phyloP scores from a whole-genome alignment of 2,329 filamentous ascomycete genomes.

The Fusarium ambrosium region DNA sequence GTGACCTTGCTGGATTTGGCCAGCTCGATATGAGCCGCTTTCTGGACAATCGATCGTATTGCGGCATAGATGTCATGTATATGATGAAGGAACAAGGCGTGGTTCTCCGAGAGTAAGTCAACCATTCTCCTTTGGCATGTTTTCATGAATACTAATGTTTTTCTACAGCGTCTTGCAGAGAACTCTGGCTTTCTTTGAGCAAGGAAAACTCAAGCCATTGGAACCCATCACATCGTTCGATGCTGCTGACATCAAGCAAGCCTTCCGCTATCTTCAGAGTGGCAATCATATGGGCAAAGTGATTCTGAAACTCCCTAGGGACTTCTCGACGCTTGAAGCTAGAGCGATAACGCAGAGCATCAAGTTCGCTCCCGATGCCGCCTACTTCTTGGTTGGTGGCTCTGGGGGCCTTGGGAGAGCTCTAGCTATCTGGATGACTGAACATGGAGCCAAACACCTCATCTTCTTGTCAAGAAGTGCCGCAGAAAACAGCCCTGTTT shows the following conservation, averaged over 20 bases:
- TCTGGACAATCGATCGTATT: slow-evolving; percentile 36
- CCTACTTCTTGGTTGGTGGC: slow-evolving; percentile 45
- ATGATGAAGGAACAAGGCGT: slow-evolving; percentile 5
- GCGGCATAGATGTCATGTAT: slow-evolving; percentile 30
- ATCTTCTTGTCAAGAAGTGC: slow-evolving; percentile 49
- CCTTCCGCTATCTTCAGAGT: slow-evolving; percentile 36
- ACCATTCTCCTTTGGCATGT: not conserved
- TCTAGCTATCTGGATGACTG: slow-evolving; percentile 37
- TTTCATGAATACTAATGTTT: not conserved
- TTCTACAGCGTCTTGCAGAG: slow-evolving; percentile 16
- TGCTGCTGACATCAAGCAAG: slow-evolving; percentile 4
- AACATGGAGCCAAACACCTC: slow-evolving; percentile 43
- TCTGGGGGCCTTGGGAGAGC: slow-evolving; percentile 41
- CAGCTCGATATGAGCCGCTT: slow-evolving; percentile 32
- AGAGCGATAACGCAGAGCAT: not conserved
- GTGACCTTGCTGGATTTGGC: slow-evolving; percentile 42
- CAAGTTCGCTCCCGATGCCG: not conserved
- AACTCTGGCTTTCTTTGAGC: slow-evolving; percentile 14
- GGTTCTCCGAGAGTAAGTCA: slow-evolving; percentile 5
- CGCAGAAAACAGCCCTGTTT: slow-evolving; percentile 21
- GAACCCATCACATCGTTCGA: slow-evolving; percentile 13
- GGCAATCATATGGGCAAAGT: slow-evolving; percentile 29
- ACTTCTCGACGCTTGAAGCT: not conserved
- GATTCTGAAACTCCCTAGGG: not conserved
- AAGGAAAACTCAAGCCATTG: slow-evolving; percentile 9